Percentiles rank a stretch among this genome's conserved stretches.
These are phyloP conservation scores for Bacterosira constricta DNA, from an alignment of 108 stramenopile species.

Conservation along the genomic window DNA sequence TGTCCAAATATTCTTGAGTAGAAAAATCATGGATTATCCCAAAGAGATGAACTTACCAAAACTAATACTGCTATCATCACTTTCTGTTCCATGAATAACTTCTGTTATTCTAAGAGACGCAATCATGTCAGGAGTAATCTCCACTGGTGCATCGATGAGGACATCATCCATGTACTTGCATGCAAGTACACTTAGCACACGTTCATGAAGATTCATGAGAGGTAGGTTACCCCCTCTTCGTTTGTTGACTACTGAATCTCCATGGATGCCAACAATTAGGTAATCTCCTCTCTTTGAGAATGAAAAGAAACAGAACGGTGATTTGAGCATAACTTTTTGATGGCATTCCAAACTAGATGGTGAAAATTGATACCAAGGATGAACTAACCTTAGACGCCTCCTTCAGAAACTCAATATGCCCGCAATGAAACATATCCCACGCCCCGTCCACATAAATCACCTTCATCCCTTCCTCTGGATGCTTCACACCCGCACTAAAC, in stretches of 20 bases:
- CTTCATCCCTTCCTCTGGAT: constrained; percentile 81
- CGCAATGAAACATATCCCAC: constrained; percentile 99
- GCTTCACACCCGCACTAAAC: constrained; percentile 87
- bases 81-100: constrained; percentile 66
- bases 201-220: constrained; percentile 96
- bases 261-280: constrained; percentile 97
- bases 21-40: not conserved
- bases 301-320: not conserved
- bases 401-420: constrained; percentile 93
- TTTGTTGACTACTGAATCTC: constrained; percentile 92
- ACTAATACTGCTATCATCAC: constrained; percentile 45
- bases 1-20: not conserved
- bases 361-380: not conserved
- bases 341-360: not conserved
- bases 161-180: constrained; percentile 96
- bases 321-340: not conserved
- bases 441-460: constrained; percentile 98
- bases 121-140: constrained; percentile 94
- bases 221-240: constrained; percentile 80
- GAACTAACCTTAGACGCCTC: constrained; percentile 69
- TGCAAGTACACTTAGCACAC: constrained; percentile 92
- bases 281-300: constrained; percentile 87
- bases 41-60: constrained; percentile 16
- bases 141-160: constrained; percentile 94
- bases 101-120: constrained; percentile 72